Percentiles rank a stretch among this genome's conserved stretches.
phyloP scores from a whole-genome alignment of 352 stramenopile genomes.

The Pythium insidiosum region DNA sequence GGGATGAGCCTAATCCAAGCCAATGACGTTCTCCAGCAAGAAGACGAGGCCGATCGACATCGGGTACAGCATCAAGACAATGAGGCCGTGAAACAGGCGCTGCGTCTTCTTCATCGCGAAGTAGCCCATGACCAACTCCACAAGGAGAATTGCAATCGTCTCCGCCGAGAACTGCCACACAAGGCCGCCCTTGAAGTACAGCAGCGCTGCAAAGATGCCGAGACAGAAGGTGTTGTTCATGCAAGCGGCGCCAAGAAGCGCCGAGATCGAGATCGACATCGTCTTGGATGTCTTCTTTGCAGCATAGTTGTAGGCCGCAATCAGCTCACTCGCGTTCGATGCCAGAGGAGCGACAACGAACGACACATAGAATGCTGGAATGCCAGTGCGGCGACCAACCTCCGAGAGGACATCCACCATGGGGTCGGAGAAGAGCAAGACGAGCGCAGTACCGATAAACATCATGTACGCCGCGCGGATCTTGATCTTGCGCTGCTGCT shows the following conservation, averaged over 20 bases:
- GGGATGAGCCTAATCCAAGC: constrained; percentile 88
- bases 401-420: constrained; percentile 98
- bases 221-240: constrained; percentile 99
- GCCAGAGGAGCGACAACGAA: constrained; percentile 96
- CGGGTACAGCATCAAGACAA: constrained; percentile 91
- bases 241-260: constrained; percentile 92
- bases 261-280: constrained; percentile 94
- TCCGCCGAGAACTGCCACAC: constrained; percentile 98
- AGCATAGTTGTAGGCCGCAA: constrained; percentile 96
- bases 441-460: constrained; percentile 89
- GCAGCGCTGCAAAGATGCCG: constrained; percentile 96
- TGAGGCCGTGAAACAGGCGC: constrained; percentile 69
- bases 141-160: constrained; percentile 94
- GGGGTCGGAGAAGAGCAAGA: constrained; percentile 95
- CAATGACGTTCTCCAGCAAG: constrained; percentile 88
- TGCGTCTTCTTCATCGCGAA: constrained; percentile 85
- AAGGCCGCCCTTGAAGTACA: constrained; percentile 91
- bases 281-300: constrained; percentile 97
- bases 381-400: constrained; percentile 83
- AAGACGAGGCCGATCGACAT: constrained; percentile 90
- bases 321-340: constrained; percentile 98
- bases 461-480: constrained; percentile 91
- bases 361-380: constrained; percentile 97
- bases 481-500: constrained; percentile 96
- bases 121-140: constrained; percentile 87